Conservation (phyloP, 1,284 basidiomycete genomes). For the Porodaedalea pini region DNA sequence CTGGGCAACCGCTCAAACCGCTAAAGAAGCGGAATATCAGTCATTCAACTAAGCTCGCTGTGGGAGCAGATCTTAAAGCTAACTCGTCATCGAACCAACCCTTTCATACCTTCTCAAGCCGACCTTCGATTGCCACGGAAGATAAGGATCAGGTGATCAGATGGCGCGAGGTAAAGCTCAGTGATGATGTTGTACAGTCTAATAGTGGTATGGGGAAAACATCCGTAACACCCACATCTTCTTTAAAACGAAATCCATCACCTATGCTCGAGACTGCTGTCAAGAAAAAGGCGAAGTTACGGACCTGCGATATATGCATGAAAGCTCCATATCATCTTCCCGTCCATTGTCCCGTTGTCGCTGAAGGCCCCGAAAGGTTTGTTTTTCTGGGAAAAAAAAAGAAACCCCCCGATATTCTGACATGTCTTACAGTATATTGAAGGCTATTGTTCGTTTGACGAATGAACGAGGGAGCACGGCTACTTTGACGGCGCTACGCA, state of each 20-base stretch:
- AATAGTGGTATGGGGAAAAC: background rate
- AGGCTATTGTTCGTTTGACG: conserved; percentile 47
- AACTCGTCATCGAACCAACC: background rate
- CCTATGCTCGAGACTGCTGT: conserved; percentile 23
- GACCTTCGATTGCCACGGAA: too few species aligned
- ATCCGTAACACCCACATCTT: background rate
- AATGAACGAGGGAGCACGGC: conserved; percentile 35
- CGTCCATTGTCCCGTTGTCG: conserved; percentile 51
- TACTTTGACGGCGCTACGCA: conserved; percentile 41
- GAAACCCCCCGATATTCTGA: conserved; percentile 17
- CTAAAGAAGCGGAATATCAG: background rate
- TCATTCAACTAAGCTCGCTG: background rate
- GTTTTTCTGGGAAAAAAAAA: conserved; percentile 9
- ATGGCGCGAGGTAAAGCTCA: background rate
- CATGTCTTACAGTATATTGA: conserved; percentile 37
- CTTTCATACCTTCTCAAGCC: too few species aligned
- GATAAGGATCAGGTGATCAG: background rate
- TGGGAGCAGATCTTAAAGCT: background rate
- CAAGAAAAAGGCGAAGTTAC: conserved; percentile 38
- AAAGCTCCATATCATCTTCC: conserved; percentile 41
- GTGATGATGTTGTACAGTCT: background rate
- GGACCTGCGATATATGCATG: conserved; percentile 46
- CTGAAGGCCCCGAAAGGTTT: conserved; percentile 49
- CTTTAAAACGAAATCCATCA: background rate
- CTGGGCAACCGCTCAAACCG: conserved; percentile 58